phyloP scores from a whole-genome alignment of 2,329 filamentous ascomycete genomes.

The Neoascochyta sp. region DNA sequence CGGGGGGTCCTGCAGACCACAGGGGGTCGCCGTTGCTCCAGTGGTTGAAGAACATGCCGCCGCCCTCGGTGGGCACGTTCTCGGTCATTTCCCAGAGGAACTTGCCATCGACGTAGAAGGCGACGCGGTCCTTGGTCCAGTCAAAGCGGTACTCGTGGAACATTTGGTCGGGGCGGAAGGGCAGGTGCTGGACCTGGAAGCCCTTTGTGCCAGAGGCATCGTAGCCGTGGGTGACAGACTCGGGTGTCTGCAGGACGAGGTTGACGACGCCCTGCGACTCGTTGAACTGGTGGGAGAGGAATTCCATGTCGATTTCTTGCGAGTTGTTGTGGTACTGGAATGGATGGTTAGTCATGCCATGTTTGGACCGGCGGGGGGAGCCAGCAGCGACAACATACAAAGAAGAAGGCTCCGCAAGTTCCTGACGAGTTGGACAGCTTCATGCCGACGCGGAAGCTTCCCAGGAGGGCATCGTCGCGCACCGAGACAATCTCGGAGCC shows the following conservation, averaged over 20 bases:
- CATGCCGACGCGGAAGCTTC: constrained; percentile 66
- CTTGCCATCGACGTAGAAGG: constrained; percentile 65
- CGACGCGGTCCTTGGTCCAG: constrained; percentile 59
- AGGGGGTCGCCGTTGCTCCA: constrained; percentile 70
- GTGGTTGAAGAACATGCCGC: constrained; percentile 68
- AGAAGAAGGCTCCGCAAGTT: constrained; percentile 78
- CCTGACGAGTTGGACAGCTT: constrained; percentile 59
- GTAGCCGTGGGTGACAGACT: constrained; percentile 57
- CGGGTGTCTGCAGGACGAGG: constrained; percentile 68
- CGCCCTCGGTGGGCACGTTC: constrained; percentile 57
- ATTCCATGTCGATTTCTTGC: constrained; percentile 78
- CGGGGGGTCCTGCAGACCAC: constrained; percentile 71
- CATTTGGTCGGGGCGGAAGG: constrained; percentile 61
- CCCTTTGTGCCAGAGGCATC: constrained; percentile 59
- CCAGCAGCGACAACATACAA: constrained; percentile 50
- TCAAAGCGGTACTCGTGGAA: constrained; percentile 82
- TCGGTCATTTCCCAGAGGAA: constrained; percentile 55
- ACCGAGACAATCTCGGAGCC: constrained; percentile 62
- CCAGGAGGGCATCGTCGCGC: constrained; percentile 63
- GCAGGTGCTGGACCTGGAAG: constrained; percentile 57
- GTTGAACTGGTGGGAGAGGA: constrained; percentile 65
- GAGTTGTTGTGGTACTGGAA: constrained; percentile 71
- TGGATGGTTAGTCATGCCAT: constrained; percentile 9
- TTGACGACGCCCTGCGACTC: constrained; percentile 60
- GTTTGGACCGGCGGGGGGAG: too few relatives aligned